Evolutionary conservation across 192 early-diverging fungal species (phyloP), one percentile per base, ranked within the genome.

Genomic region (Backusella westeae): DNA sequence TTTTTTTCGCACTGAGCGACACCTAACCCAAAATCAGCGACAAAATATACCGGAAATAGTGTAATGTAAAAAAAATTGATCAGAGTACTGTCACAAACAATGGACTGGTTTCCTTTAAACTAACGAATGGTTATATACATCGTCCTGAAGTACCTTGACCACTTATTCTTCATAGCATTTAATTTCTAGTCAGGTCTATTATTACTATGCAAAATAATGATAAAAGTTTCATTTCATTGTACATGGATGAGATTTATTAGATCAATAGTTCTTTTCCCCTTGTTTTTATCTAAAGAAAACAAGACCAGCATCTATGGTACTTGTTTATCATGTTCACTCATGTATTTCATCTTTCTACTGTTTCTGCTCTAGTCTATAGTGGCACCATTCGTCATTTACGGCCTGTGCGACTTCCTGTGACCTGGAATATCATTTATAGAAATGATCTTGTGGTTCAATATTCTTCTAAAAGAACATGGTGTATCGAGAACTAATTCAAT

Each of bases 81-180:
- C 56, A 63, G 56, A 63, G 56, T 63, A 63, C 56, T 63, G 56
- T 63, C 8, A 63, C 56, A 63, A 63, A 63, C 8, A 63, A 63
- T 63, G 56, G 2, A 63, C 56, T 63, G 56, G 56, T 21, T 63
- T 10, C 23, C 21, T n/a, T 63, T 63, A 63, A 63, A 26, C 56
- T 63, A 63, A 63, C 56, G 56, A 63, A 63, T 63, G 26, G n/a
- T 6, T 29, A n/a, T 49, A 49, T 4, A 49, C 19, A 49, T n/a
- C 19, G 19, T n/a, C 46, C 19, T 49, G 46, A 49, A 49, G 46
- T 49, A 49, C 17, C 6, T 49, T 17, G 42, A 44, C 42, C 15
- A 44, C 15, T 44, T 4, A 3, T 44, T 44, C 12, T 19, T 44
- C 3, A 44, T 44, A 44, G 2, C 0, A 4, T 44, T 44, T 44